phyloP scores from a whole-genome alignment of 2,329 filamentous ascomycete genomes.

The Colletotrichum salicis region DNA sequence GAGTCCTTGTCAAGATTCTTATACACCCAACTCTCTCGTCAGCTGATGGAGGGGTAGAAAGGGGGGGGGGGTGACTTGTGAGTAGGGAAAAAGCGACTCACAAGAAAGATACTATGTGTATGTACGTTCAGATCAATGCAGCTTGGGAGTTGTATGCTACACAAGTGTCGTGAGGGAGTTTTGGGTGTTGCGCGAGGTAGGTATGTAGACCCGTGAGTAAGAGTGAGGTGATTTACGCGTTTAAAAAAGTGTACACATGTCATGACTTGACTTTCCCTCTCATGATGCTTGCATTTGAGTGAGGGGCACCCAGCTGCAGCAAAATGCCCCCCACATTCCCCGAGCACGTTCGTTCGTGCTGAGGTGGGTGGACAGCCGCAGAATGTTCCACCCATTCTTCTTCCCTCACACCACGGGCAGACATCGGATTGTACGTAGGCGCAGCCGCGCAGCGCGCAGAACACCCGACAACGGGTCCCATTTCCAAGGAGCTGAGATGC shows the following conservation, averaged over 20 bases:
- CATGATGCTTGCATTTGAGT: constrained; percentile 28
- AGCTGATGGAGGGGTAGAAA: not conserved
- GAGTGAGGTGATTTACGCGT: constrained; percentile 1
- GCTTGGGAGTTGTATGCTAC: too few species aligned
- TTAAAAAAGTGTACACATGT: constrained; percentile 3
- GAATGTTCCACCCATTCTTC: constrained; percentile 26
- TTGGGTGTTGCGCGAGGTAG: not conserved
- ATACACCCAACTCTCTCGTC: not conserved
- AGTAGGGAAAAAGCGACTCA: not conserved
- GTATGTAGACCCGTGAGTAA: not conserved
- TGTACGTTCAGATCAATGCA: not conserved
- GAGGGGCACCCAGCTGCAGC: constrained; percentile 15
- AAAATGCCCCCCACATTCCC: constrained; percentile 28
- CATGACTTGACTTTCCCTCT: constrained; percentile 22
- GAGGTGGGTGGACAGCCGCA: not conserved
- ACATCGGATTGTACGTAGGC: not conserved
- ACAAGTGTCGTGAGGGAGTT: not conserved
- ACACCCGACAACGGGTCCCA: not conserved
- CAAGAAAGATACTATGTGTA: not conserved
- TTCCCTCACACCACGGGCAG: not conserved
- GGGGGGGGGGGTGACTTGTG: not conserved
- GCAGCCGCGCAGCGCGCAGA: not conserved
- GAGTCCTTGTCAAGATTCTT: not conserved
- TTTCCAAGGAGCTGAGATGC: not conserved
- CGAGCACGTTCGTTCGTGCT: not conserved